Conservation (phyloP, 176 grass and related monocot species). For the Oryza brachyantha region DNA sequence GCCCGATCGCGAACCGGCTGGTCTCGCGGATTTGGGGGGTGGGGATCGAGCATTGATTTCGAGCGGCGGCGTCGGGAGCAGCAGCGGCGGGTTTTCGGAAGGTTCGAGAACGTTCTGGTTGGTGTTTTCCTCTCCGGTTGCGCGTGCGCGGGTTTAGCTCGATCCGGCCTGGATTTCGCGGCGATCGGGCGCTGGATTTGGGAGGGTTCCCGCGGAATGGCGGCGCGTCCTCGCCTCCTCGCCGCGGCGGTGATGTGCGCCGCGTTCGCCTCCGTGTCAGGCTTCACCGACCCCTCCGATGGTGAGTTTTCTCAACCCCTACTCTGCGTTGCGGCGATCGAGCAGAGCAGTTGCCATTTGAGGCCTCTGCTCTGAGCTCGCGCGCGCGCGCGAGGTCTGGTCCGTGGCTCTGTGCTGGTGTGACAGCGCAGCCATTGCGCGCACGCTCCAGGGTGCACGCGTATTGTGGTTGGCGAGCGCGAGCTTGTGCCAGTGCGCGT, state of each 20-base stretch:
- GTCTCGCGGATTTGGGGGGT: constrained; percentile 19
- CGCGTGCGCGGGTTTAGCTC: neutral
- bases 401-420: neutral
- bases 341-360: neutral
- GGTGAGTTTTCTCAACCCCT: constrained; percentile 30
- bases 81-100: constrained; percentile 1
- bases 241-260: constrained; percentile 27
- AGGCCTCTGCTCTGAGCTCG: neutral
- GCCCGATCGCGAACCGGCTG: neutral
- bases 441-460: neutral
- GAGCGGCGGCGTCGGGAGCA: neutral
- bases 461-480: neutral
- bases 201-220: constrained; percentile 22
- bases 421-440: neutral
- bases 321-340: constrained; percentile 13
- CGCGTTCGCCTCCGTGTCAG: constrained; percentile 29
- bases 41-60: too few relatives aligned
- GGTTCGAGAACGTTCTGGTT: constrained; percentile 16
- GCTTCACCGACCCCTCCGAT: constrained; percentile 61
- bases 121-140: neutral
- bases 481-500: neutral
- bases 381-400: neutral
- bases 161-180: neutral
- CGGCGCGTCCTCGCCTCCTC: constrained; percentile 20
- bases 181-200: constrained; percentile 15